Evolutionary conservation across 441 rosid genomes (phyloP).

Genomic region (Eruca vesicaria): DNA sequence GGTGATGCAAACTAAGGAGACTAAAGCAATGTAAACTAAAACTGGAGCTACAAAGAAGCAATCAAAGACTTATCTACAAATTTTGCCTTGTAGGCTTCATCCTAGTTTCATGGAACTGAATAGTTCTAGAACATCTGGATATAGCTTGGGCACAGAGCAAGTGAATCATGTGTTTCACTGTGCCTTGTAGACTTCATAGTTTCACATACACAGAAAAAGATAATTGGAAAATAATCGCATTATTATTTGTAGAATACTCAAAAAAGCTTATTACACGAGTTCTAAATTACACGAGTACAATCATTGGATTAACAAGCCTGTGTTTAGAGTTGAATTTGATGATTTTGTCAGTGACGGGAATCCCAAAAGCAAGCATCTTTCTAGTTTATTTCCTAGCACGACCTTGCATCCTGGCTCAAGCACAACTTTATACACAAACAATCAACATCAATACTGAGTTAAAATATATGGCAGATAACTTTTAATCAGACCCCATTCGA

Average conservation of each 20-base stretch:
- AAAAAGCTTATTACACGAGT: background rate
- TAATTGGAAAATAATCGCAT: background rate
- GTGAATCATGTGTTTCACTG: background rate
- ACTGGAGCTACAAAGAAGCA: background rate
- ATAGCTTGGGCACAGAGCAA: background rate
- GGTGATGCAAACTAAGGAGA: too few species aligned
- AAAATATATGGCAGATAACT: background rate
- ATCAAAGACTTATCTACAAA: background rate
- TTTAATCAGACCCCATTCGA: background rate
- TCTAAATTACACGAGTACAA: background rate
- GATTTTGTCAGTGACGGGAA: constrained; percentile 77
- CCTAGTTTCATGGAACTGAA: background rate
- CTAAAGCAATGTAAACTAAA: too few species aligned
- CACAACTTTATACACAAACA: constrained; percentile 65
- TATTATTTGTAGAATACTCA: background rate
- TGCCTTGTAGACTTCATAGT: background rate
- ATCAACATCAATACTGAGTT: constrained; percentile 6
- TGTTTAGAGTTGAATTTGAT: constrained; percentile 73
- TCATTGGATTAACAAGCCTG: constrained; percentile 48
- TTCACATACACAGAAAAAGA: background rate
- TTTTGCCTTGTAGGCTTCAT: background rate
- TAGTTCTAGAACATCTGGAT: background rate
- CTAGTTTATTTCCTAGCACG: constrained; percentile 97
- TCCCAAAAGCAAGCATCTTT: constrained; percentile 96
- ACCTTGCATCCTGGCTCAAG: constrained; percentile 92